phyloP scores from a whole-genome alignment of 768 basidiomycete genomes.

The Myochromella boudieri region DNA sequence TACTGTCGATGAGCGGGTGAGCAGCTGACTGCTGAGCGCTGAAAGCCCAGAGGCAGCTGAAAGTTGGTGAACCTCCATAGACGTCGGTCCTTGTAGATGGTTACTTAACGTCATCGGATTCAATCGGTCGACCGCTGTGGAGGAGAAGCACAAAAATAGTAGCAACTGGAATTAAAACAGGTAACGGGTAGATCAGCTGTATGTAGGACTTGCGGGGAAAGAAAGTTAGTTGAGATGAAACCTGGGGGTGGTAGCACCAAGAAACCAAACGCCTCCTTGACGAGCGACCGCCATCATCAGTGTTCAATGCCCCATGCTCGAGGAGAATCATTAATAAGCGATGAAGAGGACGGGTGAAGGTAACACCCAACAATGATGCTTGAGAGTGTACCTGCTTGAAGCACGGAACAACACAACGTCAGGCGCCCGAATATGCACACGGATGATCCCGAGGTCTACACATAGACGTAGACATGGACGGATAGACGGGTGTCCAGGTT shows the following conservation, averaged over 20 bases:
- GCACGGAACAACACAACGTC: constrained; percentile 9
- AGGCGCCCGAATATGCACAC: background rate
- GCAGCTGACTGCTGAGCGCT: background rate
- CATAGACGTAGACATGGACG: constrained; percentile 1
- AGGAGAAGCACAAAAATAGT: background rate
- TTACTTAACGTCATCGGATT: no score
- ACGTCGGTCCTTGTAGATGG: constrained; percentile 1
- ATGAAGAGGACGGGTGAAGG: background rate
- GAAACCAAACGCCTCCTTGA: constrained; percentile 1
- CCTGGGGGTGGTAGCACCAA: constrained; percentile 13
- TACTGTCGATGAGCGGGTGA: background rate
- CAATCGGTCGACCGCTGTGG: background rate
- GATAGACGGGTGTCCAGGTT: background rate
- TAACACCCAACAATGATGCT: constrained; percentile 9
- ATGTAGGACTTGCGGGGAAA: background rate
- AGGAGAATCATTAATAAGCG: constrained; percentile 13
- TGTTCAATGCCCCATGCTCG: constrained; percentile 10
- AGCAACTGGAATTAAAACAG: background rate
- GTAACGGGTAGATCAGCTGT: background rate
- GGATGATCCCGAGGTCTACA: constrained; percentile 16
- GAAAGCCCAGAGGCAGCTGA: background rate
- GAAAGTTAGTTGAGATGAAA: constrained; percentile 11
- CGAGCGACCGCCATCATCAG: constrained; percentile 7
- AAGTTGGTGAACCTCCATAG: constrained; percentile 4
- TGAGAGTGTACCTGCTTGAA: constrained; percentile 9